Evolutionary conservation across 176 grass and related monocot species (phyloP).

Genomic region (Eragrostis nindensis): DNA sequence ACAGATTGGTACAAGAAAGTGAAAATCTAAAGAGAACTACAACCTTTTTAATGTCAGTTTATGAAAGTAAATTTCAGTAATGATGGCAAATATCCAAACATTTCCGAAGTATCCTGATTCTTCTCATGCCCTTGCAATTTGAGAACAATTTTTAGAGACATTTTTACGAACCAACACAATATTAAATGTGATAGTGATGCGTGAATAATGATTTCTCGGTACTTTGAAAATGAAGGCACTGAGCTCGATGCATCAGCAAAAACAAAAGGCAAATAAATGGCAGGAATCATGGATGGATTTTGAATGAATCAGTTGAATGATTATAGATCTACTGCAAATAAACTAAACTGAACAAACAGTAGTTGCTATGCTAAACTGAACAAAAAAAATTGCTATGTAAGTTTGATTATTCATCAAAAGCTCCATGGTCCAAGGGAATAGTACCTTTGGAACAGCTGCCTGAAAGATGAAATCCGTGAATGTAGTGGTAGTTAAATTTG

Average conservation of each 20-base stretch:
- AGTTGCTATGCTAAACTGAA: constrained; percentile 5
- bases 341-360: background rate
- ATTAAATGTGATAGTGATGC: background rate
- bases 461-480: constrained; percentile 93
- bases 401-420: too few relatives aligned
- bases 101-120: background rate
- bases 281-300: background rate
- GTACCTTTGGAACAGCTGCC: constrained; percentile 98
- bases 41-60: background rate
- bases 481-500: constrained; percentile 79
- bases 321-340: constrained; percentile 13
- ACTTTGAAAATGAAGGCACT: background rate
- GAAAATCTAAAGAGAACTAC: background rate
- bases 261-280: constrained; percentile 22
- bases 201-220: background rate
- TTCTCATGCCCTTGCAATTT: background rate
- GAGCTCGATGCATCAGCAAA: constrained; percentile 1
- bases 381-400: background rate
- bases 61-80: background rate
- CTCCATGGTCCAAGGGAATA: background rate
- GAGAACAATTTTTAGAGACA: background rate
- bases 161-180: background rate
- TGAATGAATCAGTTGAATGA: constrained; percentile 18
- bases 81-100: background rate
- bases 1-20: constrained; percentile 42